Evolutionary conservation across 192 early-diverging fungal genomes (phyloP).

Genomic region (Backusella mclennaniae): DNA sequence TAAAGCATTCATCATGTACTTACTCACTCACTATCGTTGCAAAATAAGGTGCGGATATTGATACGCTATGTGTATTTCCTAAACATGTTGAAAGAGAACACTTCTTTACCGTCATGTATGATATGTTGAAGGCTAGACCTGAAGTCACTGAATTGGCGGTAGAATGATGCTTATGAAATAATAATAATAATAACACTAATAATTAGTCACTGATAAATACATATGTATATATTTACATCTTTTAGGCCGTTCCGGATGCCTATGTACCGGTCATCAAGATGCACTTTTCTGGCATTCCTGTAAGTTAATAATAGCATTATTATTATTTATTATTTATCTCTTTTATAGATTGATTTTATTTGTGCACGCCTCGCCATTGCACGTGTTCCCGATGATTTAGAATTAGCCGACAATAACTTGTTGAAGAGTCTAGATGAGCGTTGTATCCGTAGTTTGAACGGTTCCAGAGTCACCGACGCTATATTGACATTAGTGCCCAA

Average conservation of each 20-base stretch:
- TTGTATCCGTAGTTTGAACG: slow-evolving; percentile 89
- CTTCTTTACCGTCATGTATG: slow-evolving; percentile 89
- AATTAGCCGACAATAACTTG: slow-evolving; percentile 82
- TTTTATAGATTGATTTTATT: slow-evolving; percentile 83
- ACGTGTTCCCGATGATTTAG: slow-evolving; percentile 81
- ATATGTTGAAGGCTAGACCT: slow-evolving; percentile 72
- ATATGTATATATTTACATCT: neutral
- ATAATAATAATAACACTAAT: too few relatives aligned
- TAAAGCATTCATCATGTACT: neutral
- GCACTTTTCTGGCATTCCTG: slow-evolving; percentile 86
- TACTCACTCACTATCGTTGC: neutral
- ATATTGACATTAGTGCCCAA: slow-evolving; percentile 93
- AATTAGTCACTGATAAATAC: neutral
- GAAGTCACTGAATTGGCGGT: slow-evolving; percentile 89
- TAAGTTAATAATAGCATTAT: slow-evolving; percentile 35
- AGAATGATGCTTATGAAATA: neutral
- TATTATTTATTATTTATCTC: too few relatives aligned
- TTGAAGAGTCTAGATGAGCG: slow-evolving; percentile 87
- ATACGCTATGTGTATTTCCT: slow-evolving; percentile 95
- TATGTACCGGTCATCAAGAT: slow-evolving; percentile 97
- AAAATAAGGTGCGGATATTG: slow-evolving; percentile 87
- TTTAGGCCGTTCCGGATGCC: slow-evolving; percentile 77
- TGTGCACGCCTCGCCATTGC: slow-evolving; percentile 77
- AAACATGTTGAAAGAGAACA: slow-evolving; percentile 86
- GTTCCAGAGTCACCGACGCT: slow-evolving; percentile 96